A percentile compares a stretch with the other conserved stretches of the same genome.
These are phyloP conservation scores for Fusarium mundagurra DNA, from an alignment of 2,329 filamentous ascomycete species.

Conservation along the genomic window DNA sequence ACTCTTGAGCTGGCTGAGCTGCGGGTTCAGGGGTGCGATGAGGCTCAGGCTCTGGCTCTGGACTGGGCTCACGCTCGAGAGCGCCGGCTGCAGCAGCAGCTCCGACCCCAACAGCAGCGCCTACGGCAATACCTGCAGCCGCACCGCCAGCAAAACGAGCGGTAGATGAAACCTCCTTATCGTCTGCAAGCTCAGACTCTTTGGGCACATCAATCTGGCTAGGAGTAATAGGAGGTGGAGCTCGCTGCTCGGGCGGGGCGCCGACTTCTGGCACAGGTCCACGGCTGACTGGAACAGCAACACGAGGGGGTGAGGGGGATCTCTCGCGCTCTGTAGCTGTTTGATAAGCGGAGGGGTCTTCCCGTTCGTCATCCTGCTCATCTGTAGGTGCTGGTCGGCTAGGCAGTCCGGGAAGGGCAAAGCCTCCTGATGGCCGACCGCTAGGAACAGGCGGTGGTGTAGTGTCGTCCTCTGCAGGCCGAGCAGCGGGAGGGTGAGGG, in stretches of 20 bases:
- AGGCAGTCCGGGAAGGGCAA: slow-evolving; percentile 82
- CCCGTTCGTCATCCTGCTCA: slow-evolving; percentile 57
- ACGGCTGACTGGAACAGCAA: slow-evolving; percentile 86
- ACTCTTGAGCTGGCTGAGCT: slow-evolving; percentile 32
- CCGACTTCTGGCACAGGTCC: slow-evolving; percentile 64
- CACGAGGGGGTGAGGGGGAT: slow-evolving; percentile 76
- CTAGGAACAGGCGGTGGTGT: slow-evolving; percentile 63
- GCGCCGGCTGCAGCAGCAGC: slow-evolving; percentile 34
- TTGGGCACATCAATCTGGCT: slow-evolving; percentile 71
- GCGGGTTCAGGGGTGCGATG: slow-evolving; percentile 11
- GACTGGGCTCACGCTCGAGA: slow-evolving; percentile 39
- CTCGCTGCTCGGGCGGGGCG: slow-evolving; percentile 59
- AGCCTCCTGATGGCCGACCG: slow-evolving; percentile 76
- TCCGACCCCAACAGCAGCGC: slow-evolving; percentile 32
- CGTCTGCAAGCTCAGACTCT: slow-evolving; percentile 72
- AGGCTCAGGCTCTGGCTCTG: slow-evolving; percentile 28
- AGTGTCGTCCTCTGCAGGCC: slow-evolving; percentile 53
- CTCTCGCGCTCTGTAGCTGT: slow-evolving; percentile 57
- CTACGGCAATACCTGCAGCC: slow-evolving; percentile 52
- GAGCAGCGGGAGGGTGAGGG: slow-evolving; percentile 51
- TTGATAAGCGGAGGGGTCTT: slow-evolving; percentile 57
- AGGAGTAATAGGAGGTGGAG: slow-evolving; percentile 69
- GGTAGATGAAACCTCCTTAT: slow-evolving; percentile 68
- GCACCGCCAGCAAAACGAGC: slow-evolving; percentile 68
- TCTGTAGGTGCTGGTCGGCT: slow-evolving; percentile 64